Conservation (phyloP, 768 basidiomycete species). For the Lentinula edodes region DNA sequence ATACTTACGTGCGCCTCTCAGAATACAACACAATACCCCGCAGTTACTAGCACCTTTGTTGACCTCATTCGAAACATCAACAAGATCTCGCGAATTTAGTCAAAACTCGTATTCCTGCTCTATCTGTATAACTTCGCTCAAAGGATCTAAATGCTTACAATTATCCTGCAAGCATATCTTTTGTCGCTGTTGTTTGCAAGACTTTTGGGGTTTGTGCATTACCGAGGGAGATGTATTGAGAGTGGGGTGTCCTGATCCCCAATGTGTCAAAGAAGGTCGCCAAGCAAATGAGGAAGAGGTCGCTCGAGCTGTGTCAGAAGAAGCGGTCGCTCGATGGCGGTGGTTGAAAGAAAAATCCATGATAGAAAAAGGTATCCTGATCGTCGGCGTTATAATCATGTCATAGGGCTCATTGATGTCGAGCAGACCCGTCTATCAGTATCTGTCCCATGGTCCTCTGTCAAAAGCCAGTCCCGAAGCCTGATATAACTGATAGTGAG, state of each 20-base stretch:
- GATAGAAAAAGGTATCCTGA: conserved; percentile 58
- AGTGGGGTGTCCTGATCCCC: conserved; percentile 78
- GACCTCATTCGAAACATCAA: conserved; percentile 39
- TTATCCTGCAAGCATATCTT: conserved; percentile 76
- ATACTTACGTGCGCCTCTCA: neutral
- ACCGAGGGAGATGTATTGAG: conserved; percentile 68
- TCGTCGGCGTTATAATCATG: neutral
- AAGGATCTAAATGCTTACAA: conserved; percentile 70
- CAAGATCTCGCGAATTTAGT: conserved; percentile 50
- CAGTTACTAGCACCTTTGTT: conserved; percentile 44
- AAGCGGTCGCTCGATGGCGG: conserved; percentile 66
- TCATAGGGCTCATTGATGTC: neutral
- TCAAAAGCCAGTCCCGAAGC: conserved; percentile 71
- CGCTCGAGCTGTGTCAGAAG: conserved; percentile 59
- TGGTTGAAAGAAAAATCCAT: conserved; percentile 70
- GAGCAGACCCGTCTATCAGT: conserved; percentile 68
- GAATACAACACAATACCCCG: conserved; percentile 52
- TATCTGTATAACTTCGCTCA: conserved; percentile 69
- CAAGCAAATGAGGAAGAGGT: conserved; percentile 71
- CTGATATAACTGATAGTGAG: conserved; percentile 37
- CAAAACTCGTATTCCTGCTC: conserved; percentile 64
- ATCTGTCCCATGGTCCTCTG: conserved; percentile 80
- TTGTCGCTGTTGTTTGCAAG: conserved; percentile 72
- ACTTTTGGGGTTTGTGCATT: conserved; percentile 82
- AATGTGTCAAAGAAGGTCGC: conserved; percentile 62